Evolutionary conservation across 805 yeast species (phyloP).

Genomic region (Ogataea minuta): DNA sequence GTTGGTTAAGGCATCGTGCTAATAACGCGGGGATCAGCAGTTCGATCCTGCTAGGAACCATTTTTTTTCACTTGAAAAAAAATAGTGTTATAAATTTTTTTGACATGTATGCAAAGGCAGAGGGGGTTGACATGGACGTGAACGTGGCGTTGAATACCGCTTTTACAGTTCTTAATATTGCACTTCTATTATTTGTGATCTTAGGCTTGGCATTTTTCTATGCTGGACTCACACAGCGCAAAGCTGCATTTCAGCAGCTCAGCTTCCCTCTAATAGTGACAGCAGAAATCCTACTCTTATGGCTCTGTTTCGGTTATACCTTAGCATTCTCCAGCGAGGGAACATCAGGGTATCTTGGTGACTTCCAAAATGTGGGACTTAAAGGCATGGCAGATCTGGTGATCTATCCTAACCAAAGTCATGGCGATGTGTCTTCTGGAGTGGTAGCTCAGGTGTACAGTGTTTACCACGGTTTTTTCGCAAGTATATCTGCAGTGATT

Average conservation of each 20-base stretch:
- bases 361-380: constrained; percentile 72
- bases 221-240: constrained; percentile 80
- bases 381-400: constrained; percentile 42
- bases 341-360: constrained; percentile 63
- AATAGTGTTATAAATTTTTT: neutral
- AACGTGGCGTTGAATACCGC: constrained; percentile 14
- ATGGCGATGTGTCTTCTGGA: constrained; percentile 10
- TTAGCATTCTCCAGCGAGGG: constrained; percentile 77
- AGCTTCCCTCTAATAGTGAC: constrained; percentile 71
- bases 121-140: neutral
- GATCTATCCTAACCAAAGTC: constrained; percentile 11
- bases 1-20: constrained; percentile 46
- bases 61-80: constrained; percentile 21
- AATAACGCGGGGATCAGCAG: constrained; percentile 65
- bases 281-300: constrained; percentile 67
- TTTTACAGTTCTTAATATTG: constrained; percentile 50
- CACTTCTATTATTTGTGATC: constrained; percentile 73
- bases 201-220: constrained; percentile 87
- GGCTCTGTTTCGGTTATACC: constrained; percentile 94
- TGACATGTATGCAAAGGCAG: constrained; percentile 1
- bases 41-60: constrained; percentile 88
- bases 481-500: constrained; percentile 79
- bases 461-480: constrained; percentile 77
- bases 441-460: constrained; percentile 69
- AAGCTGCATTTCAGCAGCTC: constrained; percentile 73